Evolutionary conservation across 2,329 filamentous ascomycete genomes (phyloP), one percentile per base, ranked within the genome.

Genomic region (Nemania sp.): DNA sequence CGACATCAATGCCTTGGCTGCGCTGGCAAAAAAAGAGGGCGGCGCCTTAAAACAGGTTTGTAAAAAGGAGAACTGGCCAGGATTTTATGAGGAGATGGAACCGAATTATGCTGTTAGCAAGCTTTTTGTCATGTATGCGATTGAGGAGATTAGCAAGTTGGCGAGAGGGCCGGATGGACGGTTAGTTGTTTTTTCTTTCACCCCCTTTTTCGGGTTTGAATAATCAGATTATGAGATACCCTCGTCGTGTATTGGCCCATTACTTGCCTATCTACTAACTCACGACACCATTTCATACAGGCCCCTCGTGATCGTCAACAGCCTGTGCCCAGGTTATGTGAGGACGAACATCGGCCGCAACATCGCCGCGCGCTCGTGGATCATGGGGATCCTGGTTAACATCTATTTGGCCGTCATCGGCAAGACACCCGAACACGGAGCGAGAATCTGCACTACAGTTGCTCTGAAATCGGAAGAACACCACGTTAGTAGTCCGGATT

Each of bases 51-150:
- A 24, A 12, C 40, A 42, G 2, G 12, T 30, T 3, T 15, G 33
- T n/a, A 39, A n/a, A 12, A 22, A 19, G 2, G 22, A 28, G 3
- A 48, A 48, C 14, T 48, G 45, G 45, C 45, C 45, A 5, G 33
- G 5, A 14, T 37, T 17, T 7, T 28, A 15, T 14, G 14, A 28
- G 22, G 17, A 8, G 2, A 39, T 15, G 36, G 45, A 48, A 15
- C 45, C 45, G 6, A 37, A 48, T 19, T 48, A 48, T 12, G 33
- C 20, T 5, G n/a, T 28, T 3, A 48, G 45, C 15, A 48, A 48
- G 34, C 34, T 48, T 30, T 19, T 48, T 2, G 20, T 20, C 23
- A 39, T 28, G 45, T 48, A 48, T 15, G 19, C 31, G 2, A 15
- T 48, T 12, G 33, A 4, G 2, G 45, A 48, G 15, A 48, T 48